These are phyloP conservation scores for Goniomonas avonlea DNA, from an alignment of 78 protist species.

Conservation along the genomic window DNA sequence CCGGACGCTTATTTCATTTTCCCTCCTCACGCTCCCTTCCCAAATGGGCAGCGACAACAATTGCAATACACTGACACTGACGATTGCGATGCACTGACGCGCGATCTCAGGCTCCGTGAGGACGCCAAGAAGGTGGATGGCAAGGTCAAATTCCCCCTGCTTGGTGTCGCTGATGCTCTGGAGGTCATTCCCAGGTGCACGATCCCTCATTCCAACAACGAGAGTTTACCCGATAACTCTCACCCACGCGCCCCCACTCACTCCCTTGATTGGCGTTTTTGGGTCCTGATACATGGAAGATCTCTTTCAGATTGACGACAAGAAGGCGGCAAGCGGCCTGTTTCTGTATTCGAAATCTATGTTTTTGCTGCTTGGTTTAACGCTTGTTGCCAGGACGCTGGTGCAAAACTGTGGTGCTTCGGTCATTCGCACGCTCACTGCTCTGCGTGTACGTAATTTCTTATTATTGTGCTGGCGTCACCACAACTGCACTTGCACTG, in stretches of 20 bases:
- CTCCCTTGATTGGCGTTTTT: not conserved
- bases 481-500: not conserved
- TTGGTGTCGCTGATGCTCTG: slow-evolving; percentile 80
- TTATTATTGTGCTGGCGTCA: not conserved
- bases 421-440: slow-evolving; percentile 86
- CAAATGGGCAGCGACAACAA: slow-evolving; percentile 1
- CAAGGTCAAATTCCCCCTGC: slow-evolving; percentile 81
- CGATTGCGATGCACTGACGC: not conserved
- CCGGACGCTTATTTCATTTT: too few relatives aligned
- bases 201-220: too few relatives aligned
- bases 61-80: too few relatives aligned
- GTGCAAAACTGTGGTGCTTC: slow-evolving; percentile 96
- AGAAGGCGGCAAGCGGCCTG: not conserved
- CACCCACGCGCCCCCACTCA: not conserved
- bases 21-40: slow-evolving; percentile 77
- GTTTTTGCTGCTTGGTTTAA: not conserved
- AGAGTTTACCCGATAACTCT: too few relatives aligned
- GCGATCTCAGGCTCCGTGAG: not conserved
- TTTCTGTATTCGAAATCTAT: not conserved
- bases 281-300: not conserved
- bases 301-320: not conserved
- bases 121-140: slow-evolving; percentile 69
- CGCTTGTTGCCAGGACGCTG: slow-evolving; percentile 92
- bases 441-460: slow-evolving; percentile 61
- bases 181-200: slow-evolving; percentile 78